Percentiles rank a stretch among this genome's conserved stretches.
Conservation (phyloP, 1,139 yeast species). For the Yamadazyma friedrichii region DNA sequence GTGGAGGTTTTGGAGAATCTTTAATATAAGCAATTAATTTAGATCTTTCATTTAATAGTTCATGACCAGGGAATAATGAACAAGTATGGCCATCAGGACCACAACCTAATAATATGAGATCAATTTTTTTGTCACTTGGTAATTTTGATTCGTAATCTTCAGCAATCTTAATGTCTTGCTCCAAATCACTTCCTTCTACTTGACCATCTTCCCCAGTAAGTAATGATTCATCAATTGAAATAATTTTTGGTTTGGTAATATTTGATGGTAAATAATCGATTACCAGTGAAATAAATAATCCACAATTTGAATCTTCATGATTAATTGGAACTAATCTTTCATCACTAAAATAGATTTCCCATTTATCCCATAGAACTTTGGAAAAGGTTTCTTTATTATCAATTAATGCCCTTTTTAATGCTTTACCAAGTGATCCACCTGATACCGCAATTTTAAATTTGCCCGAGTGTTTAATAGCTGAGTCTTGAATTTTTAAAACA, state of each 20-base stretch:
- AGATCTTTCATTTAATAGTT: constrained; percentile 40
- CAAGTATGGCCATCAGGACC: constrained; percentile 86
- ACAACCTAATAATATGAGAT: constrained; percentile 66
- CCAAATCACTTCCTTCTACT: constrained; percentile 30
- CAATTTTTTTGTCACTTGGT: constrained; percentile 43
- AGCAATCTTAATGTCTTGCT: constrained; percentile 51
- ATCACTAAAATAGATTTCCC: constrained; percentile 72
- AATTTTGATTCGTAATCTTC: constrained; percentile 45
- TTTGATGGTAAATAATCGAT: constrained; percentile 39
- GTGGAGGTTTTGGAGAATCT: constrained; percentile 79
- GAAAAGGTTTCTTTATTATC: constrained; percentile 48
- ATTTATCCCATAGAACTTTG: constrained; percentile 59
- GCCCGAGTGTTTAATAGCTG: constrained; percentile 39
- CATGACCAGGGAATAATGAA: constrained; percentile 66
- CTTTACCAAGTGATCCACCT: constrained; percentile 87
- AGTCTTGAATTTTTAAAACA: constrained; percentile 54
- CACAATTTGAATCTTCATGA: constrained; percentile 68
- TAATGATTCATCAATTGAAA: constrained; percentile 50
- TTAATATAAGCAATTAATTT: constrained; percentile 41
- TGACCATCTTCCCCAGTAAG: constrained; percentile 48
- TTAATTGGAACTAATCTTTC: constrained; percentile 69
- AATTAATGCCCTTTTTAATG: constrained; percentile 67
- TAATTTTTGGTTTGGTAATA: constrained; percentile 38
- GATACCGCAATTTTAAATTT: constrained; percentile 76
- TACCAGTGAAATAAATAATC: constrained; percentile 58